phyloP scores from a whole-genome alignment of 257 asterid genomes.

The Ligustrum vulgare region DNA sequence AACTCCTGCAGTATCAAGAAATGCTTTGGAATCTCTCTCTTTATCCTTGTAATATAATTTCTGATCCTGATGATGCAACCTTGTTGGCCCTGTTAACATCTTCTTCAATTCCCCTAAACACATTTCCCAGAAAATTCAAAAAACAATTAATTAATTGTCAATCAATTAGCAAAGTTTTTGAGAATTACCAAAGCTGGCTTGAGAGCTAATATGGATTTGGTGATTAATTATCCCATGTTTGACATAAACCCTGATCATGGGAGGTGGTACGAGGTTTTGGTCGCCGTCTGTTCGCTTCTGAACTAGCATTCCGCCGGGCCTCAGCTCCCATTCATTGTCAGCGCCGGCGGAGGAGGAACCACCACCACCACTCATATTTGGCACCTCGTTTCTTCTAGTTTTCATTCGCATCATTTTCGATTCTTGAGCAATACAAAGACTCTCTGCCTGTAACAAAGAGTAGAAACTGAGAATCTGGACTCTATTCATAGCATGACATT shows the following conservation, averaged over 20 bases:
- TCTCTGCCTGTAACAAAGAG: not conserved
- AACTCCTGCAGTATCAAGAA: slow-evolving; percentile 68
- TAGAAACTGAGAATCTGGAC: slow-evolving; percentile 28
- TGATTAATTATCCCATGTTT: slow-evolving; percentile 74
- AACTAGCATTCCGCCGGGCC: slow-evolving; percentile 97
- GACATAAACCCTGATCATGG: slow-evolving; percentile 80
- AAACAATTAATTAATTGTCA: not conserved
- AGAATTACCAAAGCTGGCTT: slow-evolving; percentile 72
- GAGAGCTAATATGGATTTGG: slow-evolving; percentile 66
- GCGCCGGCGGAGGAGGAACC: slow-evolving; percentile 17
- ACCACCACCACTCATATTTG: slow-evolving; percentile 35
- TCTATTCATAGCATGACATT: slow-evolving; percentile 32
- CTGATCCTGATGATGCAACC: slow-evolving; percentile 88
- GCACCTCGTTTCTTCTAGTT: slow-evolving; percentile 33
- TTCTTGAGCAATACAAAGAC: not conserved
- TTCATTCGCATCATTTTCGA: slow-evolving; percentile 71
- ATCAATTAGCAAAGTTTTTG: not conserved
- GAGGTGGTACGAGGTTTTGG: slow-evolving; percentile 58
- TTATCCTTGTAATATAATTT: slow-evolving; percentile 73
- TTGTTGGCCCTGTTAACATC: slow-evolving; percentile 78
- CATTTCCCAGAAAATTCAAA: not conserved
- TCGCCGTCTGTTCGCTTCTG: slow-evolving; percentile 69
- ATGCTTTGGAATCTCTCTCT: slow-evolving; percentile 75
- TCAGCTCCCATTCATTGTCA: slow-evolving; percentile 62
- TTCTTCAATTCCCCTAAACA: slow-evolving; percentile 81